These are phyloP conservation scores for Myriosclerotinia scirpicola DNA, from an alignment of 2,329 filamentous ascomycete species.

Conservation along the genomic window DNA sequence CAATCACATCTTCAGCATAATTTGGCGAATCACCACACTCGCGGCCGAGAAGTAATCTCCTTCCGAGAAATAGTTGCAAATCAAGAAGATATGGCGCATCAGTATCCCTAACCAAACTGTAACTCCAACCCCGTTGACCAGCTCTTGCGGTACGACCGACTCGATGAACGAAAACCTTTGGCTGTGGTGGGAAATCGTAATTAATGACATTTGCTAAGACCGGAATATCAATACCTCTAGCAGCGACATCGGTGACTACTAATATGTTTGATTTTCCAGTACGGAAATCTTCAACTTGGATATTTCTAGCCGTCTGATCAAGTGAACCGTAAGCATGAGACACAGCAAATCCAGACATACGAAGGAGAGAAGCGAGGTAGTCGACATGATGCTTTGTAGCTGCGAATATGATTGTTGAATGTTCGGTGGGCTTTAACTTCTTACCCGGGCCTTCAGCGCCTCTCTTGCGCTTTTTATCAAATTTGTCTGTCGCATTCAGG, in stretches of 20 bases:
- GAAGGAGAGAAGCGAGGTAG: conserved; percentile 81
- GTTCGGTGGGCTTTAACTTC: conserved; percentile 73
- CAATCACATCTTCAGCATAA: conserved; percentile 79
- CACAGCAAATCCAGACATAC: conserved; percentile 77
- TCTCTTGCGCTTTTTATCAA: conserved; percentile 72
- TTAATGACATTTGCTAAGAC: conserved; percentile 97
- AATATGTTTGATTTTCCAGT: conserved; percentile 82
- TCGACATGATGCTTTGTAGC: conserved; percentile 98
- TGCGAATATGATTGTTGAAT: conserved; percentile 93
- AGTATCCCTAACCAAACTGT: conserved; percentile 83
- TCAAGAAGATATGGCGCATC: conserved; percentile 93
- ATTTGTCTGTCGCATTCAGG: conserved; percentile 37
- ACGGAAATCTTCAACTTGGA: conserved; percentile 89
- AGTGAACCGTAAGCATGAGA: conserved; percentile 94
- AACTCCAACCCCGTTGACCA: conserved; percentile 89
- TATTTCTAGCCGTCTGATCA: conserved; percentile 89
- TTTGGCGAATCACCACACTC: conserved; percentile 59
- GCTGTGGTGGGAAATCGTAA: conserved; percentile 95
- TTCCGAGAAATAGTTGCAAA: conserved; percentile 90
- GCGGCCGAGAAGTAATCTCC: conserved; percentile 74
- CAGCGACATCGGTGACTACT: conserved; percentile 94
- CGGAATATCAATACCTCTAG: conserved; percentile 96
- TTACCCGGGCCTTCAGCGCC: conserved; percentile 52
- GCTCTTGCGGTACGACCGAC: conserved; percentile 95
- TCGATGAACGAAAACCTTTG: conserved; percentile 94